Conservation (phyloP, 2,329 filamentous ascomycete genomes). For the Chaetomium olivaceum region DNA sequence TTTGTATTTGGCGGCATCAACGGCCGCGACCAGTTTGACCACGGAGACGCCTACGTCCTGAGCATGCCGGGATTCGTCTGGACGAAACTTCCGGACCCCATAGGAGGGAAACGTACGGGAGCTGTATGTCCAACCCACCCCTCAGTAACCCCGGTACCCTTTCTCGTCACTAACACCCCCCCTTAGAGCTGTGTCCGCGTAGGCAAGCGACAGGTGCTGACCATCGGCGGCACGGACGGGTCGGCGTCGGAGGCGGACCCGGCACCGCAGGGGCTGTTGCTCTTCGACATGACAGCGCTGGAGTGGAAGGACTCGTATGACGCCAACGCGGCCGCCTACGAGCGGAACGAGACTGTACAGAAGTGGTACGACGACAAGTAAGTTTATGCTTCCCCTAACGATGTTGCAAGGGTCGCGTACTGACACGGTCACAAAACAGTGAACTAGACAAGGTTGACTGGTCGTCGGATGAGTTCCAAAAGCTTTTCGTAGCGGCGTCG, state of each 20-base stretch:
- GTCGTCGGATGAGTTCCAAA: constrained; percentile 21
- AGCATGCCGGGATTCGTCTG: constrained; percentile 30
- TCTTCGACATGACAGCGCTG: constrained; percentile 29
- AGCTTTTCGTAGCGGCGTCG: constrained; percentile 15
- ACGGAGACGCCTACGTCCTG: constrained; percentile 27
- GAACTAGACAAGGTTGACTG: constrained; percentile 21
- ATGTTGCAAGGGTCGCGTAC: not conserved
- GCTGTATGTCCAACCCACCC: not conserved
- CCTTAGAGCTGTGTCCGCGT: constrained; percentile 21
- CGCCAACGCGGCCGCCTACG: constrained; percentile 19
- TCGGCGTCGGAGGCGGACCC: constrained; percentile 8
- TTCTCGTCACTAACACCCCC: not conserved
- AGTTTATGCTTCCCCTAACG: not conserved
- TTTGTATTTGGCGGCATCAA: constrained; percentile 25
- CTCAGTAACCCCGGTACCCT: not conserved
- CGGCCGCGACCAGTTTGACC: not conserved
- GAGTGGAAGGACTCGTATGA: constrained; percentile 29
- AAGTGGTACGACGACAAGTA: constrained; percentile 25
- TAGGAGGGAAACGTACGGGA: constrained; percentile 8
- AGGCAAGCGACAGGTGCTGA: constrained; percentile 27
- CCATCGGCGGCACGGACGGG: constrained; percentile 23
- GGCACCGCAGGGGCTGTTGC: constrained; percentile 22
- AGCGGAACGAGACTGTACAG: constrained; percentile 16
- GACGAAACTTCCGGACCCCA: constrained; percentile 18
- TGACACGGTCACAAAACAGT: not conserved